Percentiles rank a stretch among this genome's conserved stretches.
Conservation (phyloP, 23 red algal species). For the Chondrus crispus region DNA sequence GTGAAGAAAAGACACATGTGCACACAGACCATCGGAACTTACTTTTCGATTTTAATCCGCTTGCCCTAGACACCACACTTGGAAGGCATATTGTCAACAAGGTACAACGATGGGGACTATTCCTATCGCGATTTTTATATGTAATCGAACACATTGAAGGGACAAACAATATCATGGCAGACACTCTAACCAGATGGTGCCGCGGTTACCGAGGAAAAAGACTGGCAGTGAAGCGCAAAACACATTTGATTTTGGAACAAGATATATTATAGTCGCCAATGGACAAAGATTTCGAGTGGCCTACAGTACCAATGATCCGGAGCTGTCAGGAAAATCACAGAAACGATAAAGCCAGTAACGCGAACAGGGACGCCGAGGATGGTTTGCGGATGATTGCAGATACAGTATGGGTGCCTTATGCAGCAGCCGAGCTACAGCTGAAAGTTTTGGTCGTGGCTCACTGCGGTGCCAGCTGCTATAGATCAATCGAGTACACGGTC, state of each 20-base stretch:
- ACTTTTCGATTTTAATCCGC: not conserved
- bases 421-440: not conserved
- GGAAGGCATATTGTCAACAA: constrained; percentile 17
- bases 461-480: not conserved
- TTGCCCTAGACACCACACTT: not conserved
- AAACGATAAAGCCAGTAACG: not conserved
- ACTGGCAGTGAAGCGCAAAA: not conserved
- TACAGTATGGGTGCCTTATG: not conserved
- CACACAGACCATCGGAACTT: not conserved
- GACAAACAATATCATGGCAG: constrained; percentile 15
- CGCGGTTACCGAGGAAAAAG: not conserved
- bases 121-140: constrained; percentile 21
- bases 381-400: not conserved
- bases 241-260: not conserved
- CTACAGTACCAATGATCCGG: not conserved
- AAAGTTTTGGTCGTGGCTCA: not conserved
- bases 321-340: not conserved
- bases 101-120: constrained; percentile 39
- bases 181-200: constrained; percentile 38
- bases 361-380: not conserved
- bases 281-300: not conserved
- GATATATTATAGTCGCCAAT: not conserved
- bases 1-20: not conserved
- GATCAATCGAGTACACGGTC: not conserved
- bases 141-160: constrained; percentile 36